Base-by-base conservation (phyloP, 192 early-diverging fungal species). In the Linnemannia exigua region DNA sequence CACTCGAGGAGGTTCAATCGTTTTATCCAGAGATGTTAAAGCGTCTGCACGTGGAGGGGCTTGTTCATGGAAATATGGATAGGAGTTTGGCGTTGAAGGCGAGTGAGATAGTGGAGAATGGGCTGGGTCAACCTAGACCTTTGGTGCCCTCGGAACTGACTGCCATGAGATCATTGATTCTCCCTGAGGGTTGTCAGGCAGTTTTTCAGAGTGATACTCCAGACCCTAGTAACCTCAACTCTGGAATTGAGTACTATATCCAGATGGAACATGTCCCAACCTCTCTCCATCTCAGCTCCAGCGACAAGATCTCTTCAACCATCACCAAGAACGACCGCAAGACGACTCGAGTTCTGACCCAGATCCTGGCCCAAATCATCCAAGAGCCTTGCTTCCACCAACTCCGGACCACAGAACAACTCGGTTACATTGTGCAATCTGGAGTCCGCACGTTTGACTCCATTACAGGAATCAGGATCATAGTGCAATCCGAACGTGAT, bases 341-440 rank as follows among this genome's bases (percentile, higher is more conserved):
- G 82, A 78, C 35, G 63, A 71, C 20, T 77, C 90, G 28, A 91
- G 96, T 31, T 84, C 85, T 72, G 71, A 88, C 41, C 75, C 95
- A 67, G 88, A 90, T 74, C 90, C 51, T 96, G 25, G 82, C 90
- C 46, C 95, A 97, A 76, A 95, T 99, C 35, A 87, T 92, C 5
- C 87, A 93, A 73, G 97, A 99, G 79, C 96, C 97, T 20, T 95
- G 91, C 72, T 98, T 98, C 85, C 92, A 98, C 87, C 94, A 97
- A 79, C 90, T 98, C 37, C 90, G 98, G 17, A 99, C 97, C 22
- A 95, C 95, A 71, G 95, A 95, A 81, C 93, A 95, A 76, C 87
- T 96, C 15, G 95, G 95, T 3, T 95, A 95, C 79, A 87, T 93
- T 31, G 92, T 95, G 9, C 88, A 87, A 63, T 90, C 91, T 75